These are phyloP conservation scores for Neonothopanus nambi DNA, from an alignment of 1,284 basidiomycete species.

Conservation along the genomic window DNA sequence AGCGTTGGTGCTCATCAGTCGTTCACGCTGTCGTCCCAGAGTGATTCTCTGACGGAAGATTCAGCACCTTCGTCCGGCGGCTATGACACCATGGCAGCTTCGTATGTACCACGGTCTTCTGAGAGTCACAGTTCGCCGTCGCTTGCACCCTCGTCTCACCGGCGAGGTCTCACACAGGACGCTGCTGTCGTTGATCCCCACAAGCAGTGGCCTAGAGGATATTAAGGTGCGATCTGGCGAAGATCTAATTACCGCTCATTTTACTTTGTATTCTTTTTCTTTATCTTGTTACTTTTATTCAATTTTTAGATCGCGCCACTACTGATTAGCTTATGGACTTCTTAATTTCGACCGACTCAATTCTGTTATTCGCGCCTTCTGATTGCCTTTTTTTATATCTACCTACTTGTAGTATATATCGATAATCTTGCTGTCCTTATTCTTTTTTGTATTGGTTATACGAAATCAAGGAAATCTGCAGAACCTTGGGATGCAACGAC, in stretches of 20 bases:
- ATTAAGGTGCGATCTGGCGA: neutral
- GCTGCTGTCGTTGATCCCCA: slow-evolving; percentile 27
- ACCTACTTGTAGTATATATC: no score
- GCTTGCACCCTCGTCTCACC: slow-evolving; percentile 30
- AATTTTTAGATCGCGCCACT: slow-evolving; percentile 1
- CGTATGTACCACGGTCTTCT: slow-evolving; percentile 41
- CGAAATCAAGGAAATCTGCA: no score
- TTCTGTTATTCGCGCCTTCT: slow-evolving; percentile 1
- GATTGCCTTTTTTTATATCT: slow-evolving; percentile 1
- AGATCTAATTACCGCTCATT: slow-evolving; percentile 3
- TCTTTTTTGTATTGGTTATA: no score
- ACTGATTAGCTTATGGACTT: slow-evolving; percentile 13
- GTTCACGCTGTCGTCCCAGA: slow-evolving; percentile 45
- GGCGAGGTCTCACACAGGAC: slow-evolving; percentile 26
- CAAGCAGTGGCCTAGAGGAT: slow-evolving; percentile 39
- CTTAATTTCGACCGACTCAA: slow-evolving; percentile 12
- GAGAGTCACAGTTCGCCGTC: slow-evolving; percentile 32
- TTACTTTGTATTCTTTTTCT: slow-evolving; percentile 5
- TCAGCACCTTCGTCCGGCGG: slow-evolving; percentile 31
- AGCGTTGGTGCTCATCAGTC: slow-evolving; percentile 48
- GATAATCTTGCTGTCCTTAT: no score
- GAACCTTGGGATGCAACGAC: no score
- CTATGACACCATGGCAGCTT: slow-evolving; percentile 34
- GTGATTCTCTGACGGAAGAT: slow-evolving; percentile 37
- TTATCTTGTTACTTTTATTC: slow-evolving; percentile 6